Evolutionary conservation across 1,284 basidiomycete species (phyloP).

Genomic region (Athelia psychrophila): DNA sequence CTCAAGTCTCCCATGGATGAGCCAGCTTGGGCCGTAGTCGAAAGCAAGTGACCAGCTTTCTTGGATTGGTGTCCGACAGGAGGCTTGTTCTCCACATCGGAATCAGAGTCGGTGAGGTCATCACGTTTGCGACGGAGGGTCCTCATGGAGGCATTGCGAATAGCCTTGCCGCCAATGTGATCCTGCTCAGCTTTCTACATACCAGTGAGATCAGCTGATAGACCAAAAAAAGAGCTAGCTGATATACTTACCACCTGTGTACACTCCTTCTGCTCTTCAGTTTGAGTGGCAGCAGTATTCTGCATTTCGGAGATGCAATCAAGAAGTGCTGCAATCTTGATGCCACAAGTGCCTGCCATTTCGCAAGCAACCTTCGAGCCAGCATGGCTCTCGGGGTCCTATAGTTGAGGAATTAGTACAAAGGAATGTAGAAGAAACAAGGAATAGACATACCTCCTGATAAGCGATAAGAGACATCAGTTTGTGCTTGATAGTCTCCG

Average conservation of each 20-base stretch:
- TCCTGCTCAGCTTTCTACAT: background rate
- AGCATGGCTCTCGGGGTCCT: background rate
- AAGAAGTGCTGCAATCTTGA: background rate
- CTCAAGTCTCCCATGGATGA: background rate
- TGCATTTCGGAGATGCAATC: background rate
- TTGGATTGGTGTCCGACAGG: background rate
- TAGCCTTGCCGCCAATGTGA: background rate
- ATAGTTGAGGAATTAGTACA: background rate
- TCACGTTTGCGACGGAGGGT: background rate
- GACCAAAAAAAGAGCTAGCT: background rate
- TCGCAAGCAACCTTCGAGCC: background rate
- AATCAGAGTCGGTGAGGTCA: background rate
- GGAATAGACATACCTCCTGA: background rate
- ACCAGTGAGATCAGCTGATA: background rate
- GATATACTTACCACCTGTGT: background rate
- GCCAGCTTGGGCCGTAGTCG: background rate
- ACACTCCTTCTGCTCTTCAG: background rate
- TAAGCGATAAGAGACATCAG: background rate
- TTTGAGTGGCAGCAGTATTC: background rate
- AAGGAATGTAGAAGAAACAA: background rate
- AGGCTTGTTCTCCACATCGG: background rate
- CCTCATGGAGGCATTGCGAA: background rate
- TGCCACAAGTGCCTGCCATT: background rate
- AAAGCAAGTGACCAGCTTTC: background rate
- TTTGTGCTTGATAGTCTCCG: background rate